Conservation (phyloP, 2,329 filamentous ascomycete genomes). For the Camillea tinctor region DNA sequence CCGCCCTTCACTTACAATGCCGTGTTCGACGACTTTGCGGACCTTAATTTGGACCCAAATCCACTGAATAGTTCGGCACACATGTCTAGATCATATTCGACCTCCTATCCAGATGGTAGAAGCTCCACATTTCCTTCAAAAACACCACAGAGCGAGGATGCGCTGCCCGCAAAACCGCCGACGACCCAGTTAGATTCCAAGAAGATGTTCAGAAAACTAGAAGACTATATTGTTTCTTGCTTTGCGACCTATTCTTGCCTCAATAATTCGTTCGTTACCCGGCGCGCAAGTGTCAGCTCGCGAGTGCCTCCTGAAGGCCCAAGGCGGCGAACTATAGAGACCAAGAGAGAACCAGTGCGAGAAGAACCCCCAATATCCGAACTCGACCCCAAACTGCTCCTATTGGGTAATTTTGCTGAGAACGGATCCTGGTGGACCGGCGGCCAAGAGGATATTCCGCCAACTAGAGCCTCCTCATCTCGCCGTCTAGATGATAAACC, state of each 20-base stretch:
- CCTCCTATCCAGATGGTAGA: conserved; percentile 41
- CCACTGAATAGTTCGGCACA: conserved; percentile 26
- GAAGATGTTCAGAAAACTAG: conserved; percentile 70
- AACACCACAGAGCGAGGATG: conserved; percentile 6
- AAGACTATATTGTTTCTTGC: conserved; percentile 71
- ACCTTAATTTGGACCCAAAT: conserved; percentile 37
- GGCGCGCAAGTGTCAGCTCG: conserved; percentile 37
- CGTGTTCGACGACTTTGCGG: conserved; percentile 36
- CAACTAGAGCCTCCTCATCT: conserved; percentile 33
- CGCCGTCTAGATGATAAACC: conserved; percentile 33
- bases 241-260: conserved; percentile 70
- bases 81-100: conserved; percentile 42
- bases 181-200: conserved; percentile 41
- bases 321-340: conserved; percentile 33
- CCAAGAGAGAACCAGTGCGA: conserved; percentile 31
- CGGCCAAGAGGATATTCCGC: conserved; percentile 42
- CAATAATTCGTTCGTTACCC: conserved; percentile 71
- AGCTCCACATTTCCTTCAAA: conserved; percentile 19
- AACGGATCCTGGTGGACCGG: conserved; percentile 84
- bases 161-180: conserved; percentile 7
- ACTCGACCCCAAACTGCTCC: conserved; percentile 71
- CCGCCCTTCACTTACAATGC: conserved; percentile 24
- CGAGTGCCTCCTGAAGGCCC: conserved; percentile 28
- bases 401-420: conserved; percentile 74
- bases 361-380: conserved; percentile 52